Conservation (phyloP, 2,329 filamentous ascomycete species). For the Colletotrichum sp. region DNA sequence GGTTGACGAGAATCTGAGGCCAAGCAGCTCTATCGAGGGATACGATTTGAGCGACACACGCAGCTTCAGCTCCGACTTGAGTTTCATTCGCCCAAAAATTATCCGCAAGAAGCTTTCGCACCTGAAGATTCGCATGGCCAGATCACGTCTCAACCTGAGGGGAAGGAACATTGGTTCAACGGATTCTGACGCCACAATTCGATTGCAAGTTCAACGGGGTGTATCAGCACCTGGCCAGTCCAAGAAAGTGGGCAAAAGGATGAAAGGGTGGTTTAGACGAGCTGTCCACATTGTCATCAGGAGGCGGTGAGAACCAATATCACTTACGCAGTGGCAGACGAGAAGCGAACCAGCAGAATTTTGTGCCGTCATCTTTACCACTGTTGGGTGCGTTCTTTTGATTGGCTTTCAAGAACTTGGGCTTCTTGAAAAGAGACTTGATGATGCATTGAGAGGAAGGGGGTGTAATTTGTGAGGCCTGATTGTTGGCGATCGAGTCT, state of each 20-base stretch:
- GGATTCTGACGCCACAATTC: background rate
- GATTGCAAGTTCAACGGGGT: background rate
- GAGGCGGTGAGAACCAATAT: background rate
- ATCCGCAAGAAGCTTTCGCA: slow-evolving; percentile 22
- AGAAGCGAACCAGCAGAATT: background rate
- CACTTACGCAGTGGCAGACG: background rate
- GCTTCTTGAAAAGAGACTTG: slow-evolving; percentile 4
- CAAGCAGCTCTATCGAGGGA: slow-evolving; percentile 6
- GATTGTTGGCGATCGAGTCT: background rate
- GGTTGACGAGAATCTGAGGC: background rate
- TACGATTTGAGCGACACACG: slow-evolving; percentile 3
- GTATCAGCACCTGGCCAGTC: background rate
- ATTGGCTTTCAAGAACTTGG: slow-evolving; percentile 6
- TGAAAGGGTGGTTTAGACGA: slow-evolving; percentile 7
- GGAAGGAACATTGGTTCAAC: background rate
- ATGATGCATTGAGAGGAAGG: background rate
- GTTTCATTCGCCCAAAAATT: background rate
- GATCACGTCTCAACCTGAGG: slow-evolving; percentile 14
- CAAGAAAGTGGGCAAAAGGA: background rate
- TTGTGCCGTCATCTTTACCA: background rate
- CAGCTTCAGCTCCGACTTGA: slow-evolving; percentile 13
- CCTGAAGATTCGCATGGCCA: slow-evolving; percentile 13
- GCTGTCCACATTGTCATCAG: background rate
- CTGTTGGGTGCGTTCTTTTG: slow-evolving; percentile 8
- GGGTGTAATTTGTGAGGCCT: background rate